These are phyloP conservation scores for Arachnopeziza araneosa DNA, from an alignment of 2,329 filamentous ascomycete genomes.

Conservation along the genomic window DNA sequence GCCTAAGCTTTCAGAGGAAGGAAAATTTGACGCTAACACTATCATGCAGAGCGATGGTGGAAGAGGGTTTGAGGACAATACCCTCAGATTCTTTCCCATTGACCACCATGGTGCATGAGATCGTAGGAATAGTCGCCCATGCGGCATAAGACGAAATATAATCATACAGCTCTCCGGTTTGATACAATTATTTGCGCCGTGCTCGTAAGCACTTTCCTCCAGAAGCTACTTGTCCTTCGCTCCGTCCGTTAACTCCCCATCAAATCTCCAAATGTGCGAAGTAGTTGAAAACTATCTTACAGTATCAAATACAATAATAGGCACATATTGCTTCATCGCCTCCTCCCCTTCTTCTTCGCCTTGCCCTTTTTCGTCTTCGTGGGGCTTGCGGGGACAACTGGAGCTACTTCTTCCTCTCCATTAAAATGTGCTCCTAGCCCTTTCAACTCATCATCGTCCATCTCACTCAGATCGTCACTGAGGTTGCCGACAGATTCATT, in stretches of 20 bases:
- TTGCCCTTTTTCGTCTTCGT: constrained; percentile 15
- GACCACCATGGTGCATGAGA: not conserved
- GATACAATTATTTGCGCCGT: not conserved
- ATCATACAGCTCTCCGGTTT: not conserved
- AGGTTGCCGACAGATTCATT: constrained; percentile 62
- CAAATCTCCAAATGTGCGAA: constrained; percentile 1
- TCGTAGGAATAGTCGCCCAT: not conserved
- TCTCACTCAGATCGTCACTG: constrained; percentile 84
- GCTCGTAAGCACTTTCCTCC: not conserved
- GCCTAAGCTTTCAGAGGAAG: too few relatives aligned
- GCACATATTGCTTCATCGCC: constrained; percentile 7
- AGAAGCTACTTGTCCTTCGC: not conserved
- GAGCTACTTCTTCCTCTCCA: constrained; percentile 2
- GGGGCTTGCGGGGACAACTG: not conserved
- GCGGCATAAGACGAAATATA: not conserved
- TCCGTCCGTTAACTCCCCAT: constrained; percentile 4
- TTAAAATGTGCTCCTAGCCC: constrained; percentile 45
- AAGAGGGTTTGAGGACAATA: not conserved
- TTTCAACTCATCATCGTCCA: constrained; percentile 85
- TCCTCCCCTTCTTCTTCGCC: constrained; percentile 11
- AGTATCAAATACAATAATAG: constrained; percentile 20
- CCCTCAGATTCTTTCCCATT: not conserved
- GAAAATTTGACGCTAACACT: too few relatives aligned
- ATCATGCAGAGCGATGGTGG: too few relatives aligned
- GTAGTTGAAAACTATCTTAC: constrained; percentile 16